These are phyloP conservation scores for Acrocalymma vagum DNA, from an alignment of 2,329 filamentous ascomycete genomes.

Conservation along the genomic window DNA sequence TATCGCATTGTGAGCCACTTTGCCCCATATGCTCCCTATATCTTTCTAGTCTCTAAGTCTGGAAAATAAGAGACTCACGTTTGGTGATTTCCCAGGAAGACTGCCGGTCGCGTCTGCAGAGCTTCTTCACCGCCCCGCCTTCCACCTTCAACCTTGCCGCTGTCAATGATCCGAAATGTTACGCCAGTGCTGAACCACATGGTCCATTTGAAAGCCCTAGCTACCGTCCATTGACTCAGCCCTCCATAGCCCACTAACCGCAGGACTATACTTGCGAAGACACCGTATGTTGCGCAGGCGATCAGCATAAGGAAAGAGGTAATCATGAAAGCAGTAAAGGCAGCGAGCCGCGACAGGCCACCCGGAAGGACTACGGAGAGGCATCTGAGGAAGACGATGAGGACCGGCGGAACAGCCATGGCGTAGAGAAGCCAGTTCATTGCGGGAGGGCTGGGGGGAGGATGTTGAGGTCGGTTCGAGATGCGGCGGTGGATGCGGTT, in stretches of 20 bases:
- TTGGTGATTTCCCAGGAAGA: conserved; percentile 96
- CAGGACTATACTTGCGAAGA: conserved; percentile 75
- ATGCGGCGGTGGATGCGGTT: neutral
- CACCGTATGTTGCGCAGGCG: conserved; percentile 72
- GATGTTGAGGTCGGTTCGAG: conserved; percentile 6
- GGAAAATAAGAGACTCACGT: conserved; percentile 55
- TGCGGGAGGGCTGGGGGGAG: conserved; percentile 10
- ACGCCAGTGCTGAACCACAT: conserved; percentile 82
- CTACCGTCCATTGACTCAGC: conserved; percentile 86
- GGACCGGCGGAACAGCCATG: conserved; percentile 31
- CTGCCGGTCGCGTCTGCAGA: conserved; percentile 70
- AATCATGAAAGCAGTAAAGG: conserved; percentile 72
- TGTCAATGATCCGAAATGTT: conserved; percentile 71
- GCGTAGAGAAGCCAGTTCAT: conserved; percentile 45
- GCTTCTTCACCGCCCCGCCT: conserved; percentile 42
- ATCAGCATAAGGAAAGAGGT: conserved; percentile 49
- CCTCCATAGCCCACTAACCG: conserved; percentile 75
- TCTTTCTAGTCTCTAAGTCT: no score
- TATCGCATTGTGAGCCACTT: neutral
- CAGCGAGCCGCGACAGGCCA: conserved; percentile 44
- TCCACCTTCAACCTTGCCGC: conserved; percentile 38
- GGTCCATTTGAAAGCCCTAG: conserved; percentile 78
- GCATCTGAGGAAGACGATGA: conserved; percentile 39
- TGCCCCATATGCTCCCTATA: neutral
- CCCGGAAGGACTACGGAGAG: conserved; percentile 39